A percentile compares a stretch with the other conserved stretches of the same genome.
Evolutionary conservation across 2,329 filamentous ascomycete genomes (phyloP).

Genomic region (Hymenoscyphus albidus): DNA sequence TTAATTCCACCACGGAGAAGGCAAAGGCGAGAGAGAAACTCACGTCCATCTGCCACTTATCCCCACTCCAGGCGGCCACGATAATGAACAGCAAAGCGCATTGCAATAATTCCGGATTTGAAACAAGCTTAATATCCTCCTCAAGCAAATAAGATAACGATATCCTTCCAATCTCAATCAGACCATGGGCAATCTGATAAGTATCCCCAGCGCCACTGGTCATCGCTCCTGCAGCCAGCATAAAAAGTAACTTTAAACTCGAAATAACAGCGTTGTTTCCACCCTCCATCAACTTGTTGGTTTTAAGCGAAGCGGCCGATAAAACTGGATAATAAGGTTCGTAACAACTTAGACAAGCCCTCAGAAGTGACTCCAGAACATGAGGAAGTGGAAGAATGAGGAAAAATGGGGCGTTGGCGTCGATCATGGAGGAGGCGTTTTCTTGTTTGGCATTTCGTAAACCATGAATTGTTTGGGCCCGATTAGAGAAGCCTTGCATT

Average conservation of each 20-base stretch:
- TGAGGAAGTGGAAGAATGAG: background rate
- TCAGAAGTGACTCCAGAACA: background rate
- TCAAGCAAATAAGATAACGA: constrained; percentile 1
- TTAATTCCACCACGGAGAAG: background rate
- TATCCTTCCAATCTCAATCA: background rate
- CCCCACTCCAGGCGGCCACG: background rate
- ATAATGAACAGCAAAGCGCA: constrained; percentile 1
- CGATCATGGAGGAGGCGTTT: background rate
- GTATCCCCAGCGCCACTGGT: background rate
- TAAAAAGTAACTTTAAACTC: background rate
- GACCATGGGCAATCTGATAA: background rate
- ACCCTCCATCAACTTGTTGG: background rate
- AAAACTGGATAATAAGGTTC: background rate
- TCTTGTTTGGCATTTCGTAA: background rate
- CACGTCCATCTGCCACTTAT: constrained; percentile 5
- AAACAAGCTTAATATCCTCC: background rate
- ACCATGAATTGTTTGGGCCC: background rate
- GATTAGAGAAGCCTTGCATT: background rate
- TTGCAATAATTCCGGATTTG: background rate
- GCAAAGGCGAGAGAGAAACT: background rate
- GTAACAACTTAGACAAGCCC: background rate
- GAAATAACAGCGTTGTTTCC: background rate
- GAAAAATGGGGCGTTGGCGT: background rate
- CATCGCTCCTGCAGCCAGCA: constrained; percentile 1
- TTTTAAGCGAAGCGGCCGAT: background rate